phyloP scores from a whole-genome alignment of 331 rosid species.

The Cydonia oblonga region DNA sequence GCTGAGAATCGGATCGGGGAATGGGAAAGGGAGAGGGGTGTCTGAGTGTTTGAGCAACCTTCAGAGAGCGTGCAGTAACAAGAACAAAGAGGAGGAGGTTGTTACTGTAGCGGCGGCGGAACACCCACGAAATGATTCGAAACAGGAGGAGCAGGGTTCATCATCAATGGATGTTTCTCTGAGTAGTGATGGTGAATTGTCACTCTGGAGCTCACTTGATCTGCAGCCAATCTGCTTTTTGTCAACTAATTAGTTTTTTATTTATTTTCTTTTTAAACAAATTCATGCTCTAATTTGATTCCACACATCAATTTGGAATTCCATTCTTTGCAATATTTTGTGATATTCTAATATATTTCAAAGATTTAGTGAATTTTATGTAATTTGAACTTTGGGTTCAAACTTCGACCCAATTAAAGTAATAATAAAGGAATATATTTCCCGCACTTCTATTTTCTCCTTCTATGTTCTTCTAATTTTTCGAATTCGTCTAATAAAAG shows the following conservation, averaged over 20 bases:
- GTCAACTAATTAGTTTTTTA: slow-evolving; percentile 29
- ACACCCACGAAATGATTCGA: background rate
- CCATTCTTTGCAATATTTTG: slow-evolving; percentile 5
- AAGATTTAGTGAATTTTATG: slow-evolving; percentile 6
- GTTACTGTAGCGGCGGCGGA: background rate
- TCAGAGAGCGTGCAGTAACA: slow-evolving; percentile 38
- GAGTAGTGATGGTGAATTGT: slow-evolving; percentile 44
- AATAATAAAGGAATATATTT: background rate
- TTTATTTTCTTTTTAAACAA: background rate
- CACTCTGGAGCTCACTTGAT: slow-evolving; percentile 80
- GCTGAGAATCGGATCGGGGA: slow-evolving; percentile 34
- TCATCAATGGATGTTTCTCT: slow-evolving; percentile 14
- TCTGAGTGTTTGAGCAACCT: slow-evolving; percentile 46
- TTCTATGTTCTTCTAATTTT: too few species aligned
- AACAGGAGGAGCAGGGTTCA: slow-evolving; percentile 36
- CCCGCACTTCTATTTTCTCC: background rate
- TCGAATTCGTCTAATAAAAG: background rate
- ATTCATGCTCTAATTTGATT: slow-evolving; percentile 3
- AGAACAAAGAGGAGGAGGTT: slow-evolving; percentile 23
- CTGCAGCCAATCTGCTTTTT: slow-evolving; percentile 74
- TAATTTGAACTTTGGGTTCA: background rate
- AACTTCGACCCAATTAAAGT: background rate
- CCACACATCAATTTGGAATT: background rate
- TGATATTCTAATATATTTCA: slow-evolving; percentile 9
- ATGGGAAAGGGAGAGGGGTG: slow-evolving; percentile 35